A percentile compares a stretch with the other conserved stretches of the same genome.
Conservation (phyloP, 345 rosid genomes). For the Hypericum perforatum region DNA sequence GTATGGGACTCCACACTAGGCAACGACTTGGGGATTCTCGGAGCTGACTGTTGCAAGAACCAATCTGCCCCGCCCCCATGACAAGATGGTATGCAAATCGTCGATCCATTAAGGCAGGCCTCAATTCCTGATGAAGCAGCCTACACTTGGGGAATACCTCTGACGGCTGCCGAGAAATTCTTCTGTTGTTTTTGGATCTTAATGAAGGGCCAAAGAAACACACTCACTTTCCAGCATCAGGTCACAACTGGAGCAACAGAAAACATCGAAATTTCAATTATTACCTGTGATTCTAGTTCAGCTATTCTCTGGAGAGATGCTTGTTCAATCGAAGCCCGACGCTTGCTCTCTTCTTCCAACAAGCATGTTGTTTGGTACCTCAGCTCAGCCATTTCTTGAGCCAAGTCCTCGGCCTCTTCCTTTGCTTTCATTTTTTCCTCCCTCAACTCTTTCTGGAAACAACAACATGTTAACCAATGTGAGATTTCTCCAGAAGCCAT, state of each 20-base stretch:
- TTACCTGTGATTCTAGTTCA: conserved; percentile 71
- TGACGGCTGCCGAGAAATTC: conserved; percentile 13
- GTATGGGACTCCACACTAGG: too few relatives aligned
- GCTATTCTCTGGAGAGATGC: conserved; percentile 77
- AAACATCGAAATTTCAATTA: neutral
- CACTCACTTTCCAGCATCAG: neutral
- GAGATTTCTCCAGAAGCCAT: conserved; percentile 4
- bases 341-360: conserved; percentile 84
- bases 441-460: conserved; percentile 49
- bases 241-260: neutral
- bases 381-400: conserved; percentile 94
- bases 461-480: conserved; percentile 12
- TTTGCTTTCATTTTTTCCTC: conserved; percentile 66
- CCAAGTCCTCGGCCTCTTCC: conserved; percentile 89
- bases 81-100: too few relatives aligned
- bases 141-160: conserved; percentile 20
- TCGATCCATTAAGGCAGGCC: too few relatives aligned
- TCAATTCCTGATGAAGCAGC: conserved; percentile 11
- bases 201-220: conserved; percentile 7
- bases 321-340: conserved; percentile 71
- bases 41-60: too few relatives aligned
- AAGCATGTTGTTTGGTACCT: conserved; percentile 76
- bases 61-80: too few relatives aligned
- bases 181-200: conserved; percentile 32
- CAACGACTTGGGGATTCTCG: too few relatives aligned